Base-by-base conservation (phyloP, 805 yeast genomes). In the Candida boidinii region DNA sequence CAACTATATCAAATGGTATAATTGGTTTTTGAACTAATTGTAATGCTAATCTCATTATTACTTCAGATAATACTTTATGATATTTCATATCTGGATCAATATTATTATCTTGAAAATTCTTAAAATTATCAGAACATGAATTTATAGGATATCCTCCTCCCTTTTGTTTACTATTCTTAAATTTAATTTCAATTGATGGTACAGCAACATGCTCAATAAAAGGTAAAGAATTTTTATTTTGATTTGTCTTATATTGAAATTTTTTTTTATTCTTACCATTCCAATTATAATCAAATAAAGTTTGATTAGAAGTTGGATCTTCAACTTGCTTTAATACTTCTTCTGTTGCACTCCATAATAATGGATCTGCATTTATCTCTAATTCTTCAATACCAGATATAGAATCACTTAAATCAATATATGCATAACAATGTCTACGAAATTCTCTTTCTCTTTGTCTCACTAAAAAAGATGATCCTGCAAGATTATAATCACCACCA, bases 381-480 rank as follows among this genome's bases (percentile, higher is more conserved):
- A 88, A 50, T 0, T 62, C 51, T n/a, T n/a, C n/a, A 28, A 70
- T 66, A 2, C 80, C 53, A 2, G 76, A 58, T 14, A 79, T 68
- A 1, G 74, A 70, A 53, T 78, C 86, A 38, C 78, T 72, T 22
- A 88, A 61, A 47, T 88, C 95, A 37, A 88, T 67, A 43, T 82
- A 80, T 0, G 84, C 66, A 45, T 72, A 76, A 0, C 81, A 79
- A 41, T 79, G 79, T 29, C 71, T 66, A 33, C 65, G 60, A 18
- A 86, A 57, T 25, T 64, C 67, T 17, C 69, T 67, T n/a, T 60
- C 52, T 36, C 69, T 68, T 23, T 64, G 59, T 43, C 80, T 83
- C 6, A 79, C 65, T 69, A 88, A 76, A 46, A 81, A 90, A 0
- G 87, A 68, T n/a, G 84, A 67, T 0, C 97, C 97, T 0, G 92